phyloP scores from a whole-genome alignment of 345 rosid species.

The Lagerstroemia speciosa region DNA sequence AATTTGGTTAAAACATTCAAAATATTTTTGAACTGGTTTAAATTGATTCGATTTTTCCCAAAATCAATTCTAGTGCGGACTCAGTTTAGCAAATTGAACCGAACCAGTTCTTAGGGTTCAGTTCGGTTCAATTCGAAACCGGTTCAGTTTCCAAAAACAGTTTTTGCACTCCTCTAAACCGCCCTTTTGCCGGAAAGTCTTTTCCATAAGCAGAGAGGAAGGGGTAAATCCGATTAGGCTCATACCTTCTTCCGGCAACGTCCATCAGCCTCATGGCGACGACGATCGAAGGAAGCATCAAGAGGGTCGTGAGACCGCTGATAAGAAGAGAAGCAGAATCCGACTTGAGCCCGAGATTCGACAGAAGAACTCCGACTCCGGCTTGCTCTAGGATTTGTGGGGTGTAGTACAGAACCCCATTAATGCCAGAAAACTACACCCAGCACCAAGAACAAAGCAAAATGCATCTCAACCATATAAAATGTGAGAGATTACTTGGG shows the following conservation, averaged over 20 bases:
- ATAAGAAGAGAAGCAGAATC: conserved; percentile 36
- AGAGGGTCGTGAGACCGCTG: conserved; percentile 24
- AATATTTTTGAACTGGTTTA: too few relatives aligned
- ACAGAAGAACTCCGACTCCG: conserved; percentile 33
- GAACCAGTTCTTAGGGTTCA: too few relatives aligned
- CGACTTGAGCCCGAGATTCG: conserved; percentile 23
- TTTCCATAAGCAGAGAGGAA: too few relatives aligned
- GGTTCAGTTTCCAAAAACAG: too few relatives aligned
- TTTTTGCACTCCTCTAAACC: too few relatives aligned
- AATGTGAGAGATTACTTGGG: neutral
- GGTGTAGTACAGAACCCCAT: conserved; percentile 40
- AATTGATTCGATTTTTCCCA: too few relatives aligned
- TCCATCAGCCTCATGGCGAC: conserved; percentile 42
- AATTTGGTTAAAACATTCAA: too few relatives aligned
- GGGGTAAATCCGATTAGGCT: neutral
- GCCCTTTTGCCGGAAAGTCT: too few relatives aligned
- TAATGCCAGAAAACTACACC: conserved; percentile 35
- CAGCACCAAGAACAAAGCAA: neutral
- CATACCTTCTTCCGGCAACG: conserved; percentile 37
- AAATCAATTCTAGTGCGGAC: too few relatives aligned
- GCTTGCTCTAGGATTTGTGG: conserved; percentile 41
- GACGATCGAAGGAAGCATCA: conserved; percentile 33
- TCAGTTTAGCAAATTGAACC: too few relatives aligned
- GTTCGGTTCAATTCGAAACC: too few relatives aligned
- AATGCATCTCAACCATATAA: neutral